A percentile compares a stretch with the other conserved stretches of the same genome.
phyloP scores from a whole-genome alignment of 2,329 filamentous ascomycete species.

The Amauroascus niger region DNA sequence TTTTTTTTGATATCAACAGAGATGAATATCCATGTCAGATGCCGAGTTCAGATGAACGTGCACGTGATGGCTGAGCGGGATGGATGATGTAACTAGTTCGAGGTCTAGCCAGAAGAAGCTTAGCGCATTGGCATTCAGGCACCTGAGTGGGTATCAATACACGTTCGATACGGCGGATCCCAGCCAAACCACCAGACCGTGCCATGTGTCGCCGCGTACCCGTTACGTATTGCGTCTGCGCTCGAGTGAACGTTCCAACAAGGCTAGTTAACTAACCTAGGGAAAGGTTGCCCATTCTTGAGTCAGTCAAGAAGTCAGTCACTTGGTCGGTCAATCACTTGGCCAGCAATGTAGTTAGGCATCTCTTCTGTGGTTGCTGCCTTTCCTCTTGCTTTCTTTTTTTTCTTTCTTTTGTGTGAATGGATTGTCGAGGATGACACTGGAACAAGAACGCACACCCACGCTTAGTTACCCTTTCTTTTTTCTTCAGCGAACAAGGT shows the following conservation, averaged over 20 bases:
- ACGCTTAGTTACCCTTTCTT: not conserved
- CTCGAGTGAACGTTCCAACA: too few species aligned
- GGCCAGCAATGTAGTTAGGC: conserved; percentile 4
- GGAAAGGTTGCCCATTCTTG: too few species aligned
- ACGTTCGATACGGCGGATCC: not conserved
- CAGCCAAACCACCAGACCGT: not conserved
- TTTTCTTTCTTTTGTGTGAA: not conserved
- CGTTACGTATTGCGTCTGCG: conserved; percentile 1
- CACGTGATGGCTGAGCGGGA: not conserved
- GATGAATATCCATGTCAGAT: too few species aligned
- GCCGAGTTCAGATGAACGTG: not conserved
- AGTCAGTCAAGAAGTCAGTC: too few species aligned
- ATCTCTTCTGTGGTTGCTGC: too few species aligned
- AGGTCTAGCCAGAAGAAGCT: not conserved
- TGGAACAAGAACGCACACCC: not conserved
- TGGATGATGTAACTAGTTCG: not conserved
- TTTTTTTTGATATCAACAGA: too few species aligned
- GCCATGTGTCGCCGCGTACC: conserved; percentile 7
- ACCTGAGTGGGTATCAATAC: conserved; percentile 1
- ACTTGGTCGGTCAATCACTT: not conserved
- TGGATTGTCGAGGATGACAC: not conserved
- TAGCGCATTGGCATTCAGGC: conserved; percentile 1
- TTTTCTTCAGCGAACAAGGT: too few species aligned
- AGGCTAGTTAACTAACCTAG: too few species aligned
- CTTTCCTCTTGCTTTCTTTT: not conserved